Evolutionary conservation across 129 eudicot genomes (phyloP), one percentile per base, ranked within the genome.

Genomic region (Lonicera japonica): DNA sequence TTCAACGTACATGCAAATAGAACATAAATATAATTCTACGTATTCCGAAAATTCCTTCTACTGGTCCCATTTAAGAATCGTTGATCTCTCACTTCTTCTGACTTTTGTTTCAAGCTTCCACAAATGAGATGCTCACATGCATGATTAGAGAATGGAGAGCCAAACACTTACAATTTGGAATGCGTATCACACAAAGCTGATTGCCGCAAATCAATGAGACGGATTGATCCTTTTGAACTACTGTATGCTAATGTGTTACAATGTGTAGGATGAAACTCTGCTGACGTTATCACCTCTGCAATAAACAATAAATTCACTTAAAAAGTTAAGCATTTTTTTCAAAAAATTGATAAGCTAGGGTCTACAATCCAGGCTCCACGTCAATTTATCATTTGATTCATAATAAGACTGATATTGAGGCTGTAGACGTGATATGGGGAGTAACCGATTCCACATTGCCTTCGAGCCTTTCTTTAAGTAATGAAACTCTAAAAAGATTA

Each of bases 201-300:
- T 68, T 92, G 96, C 65, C 98, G 96, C 75, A 92, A 78, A 74
- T 92, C 98, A 80, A 92, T 77, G 53, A 91, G 95, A 39, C 98
- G 98, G 61, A 92, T 82, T 54, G 90, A 84, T 63, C 98, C 98
- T 77, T 84, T 87, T 66, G 98, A 92, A 67, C 95, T 87, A 62
- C 98, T 87, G 57, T 92, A 92, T 18, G 96, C 98, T 71, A 92
- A 75, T 56, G 67, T 82, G 80, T 87, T 87, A 74, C 98, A 92
- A 12, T 84, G 88, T 54, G 81, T 75, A 66, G 98, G 96, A 83
- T 92, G 96, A 74, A 92, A 92, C 81, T 87, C 96, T 40, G 98
- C 98, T 29, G 83, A 87, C 40, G 98, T 92, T 62, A 92, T 92
- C 71, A 92, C 88, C 91, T 92, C 98, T 92, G 98, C 68, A 59